These are phyloP conservation scores for Rutstroemia sp. DNA, from an alignment of 2,329 filamentous ascomycete species.

Conservation along the genomic window DNA sequence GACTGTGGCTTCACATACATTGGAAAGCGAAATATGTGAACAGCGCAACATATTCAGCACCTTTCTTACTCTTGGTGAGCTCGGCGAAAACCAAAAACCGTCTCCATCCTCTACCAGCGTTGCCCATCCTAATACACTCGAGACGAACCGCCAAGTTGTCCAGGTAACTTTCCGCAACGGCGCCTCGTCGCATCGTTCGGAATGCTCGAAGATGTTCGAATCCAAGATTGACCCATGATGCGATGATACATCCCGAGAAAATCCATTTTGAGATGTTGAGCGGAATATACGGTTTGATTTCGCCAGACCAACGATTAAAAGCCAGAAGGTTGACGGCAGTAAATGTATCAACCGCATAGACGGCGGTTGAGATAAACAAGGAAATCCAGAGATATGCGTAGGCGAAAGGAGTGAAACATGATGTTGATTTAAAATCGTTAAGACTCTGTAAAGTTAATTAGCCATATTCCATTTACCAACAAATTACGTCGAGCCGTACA, in stretches of 20 bases:
- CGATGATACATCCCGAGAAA: constrained; percentile 84
- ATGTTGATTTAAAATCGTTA: constrained; percentile 77
- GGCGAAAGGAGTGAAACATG: constrained; percentile 68
- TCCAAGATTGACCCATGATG: constrained; percentile 74
- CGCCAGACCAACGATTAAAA: constrained; percentile 82
- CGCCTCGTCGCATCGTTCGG: constrained; percentile 74
- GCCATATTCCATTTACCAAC: not conserved
- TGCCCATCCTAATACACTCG: constrained; percentile 71
- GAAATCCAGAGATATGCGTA: constrained; percentile 82
- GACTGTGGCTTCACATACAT: constrained; percentile 41
- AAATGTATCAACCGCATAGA: constrained; percentile 87
- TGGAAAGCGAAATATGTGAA: constrained; percentile 65
- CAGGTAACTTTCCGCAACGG: constrained; percentile 85
- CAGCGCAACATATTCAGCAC: constrained; percentile 64
- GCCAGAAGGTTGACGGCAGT: constrained; percentile 85
- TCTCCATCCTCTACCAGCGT: constrained; percentile 68
- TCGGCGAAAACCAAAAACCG: constrained; percentile 70
- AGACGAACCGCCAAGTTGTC: constrained; percentile 79
- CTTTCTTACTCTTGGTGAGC: constrained; percentile 64
- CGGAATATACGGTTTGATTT: constrained; percentile 70
- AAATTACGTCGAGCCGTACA: constrained; percentile 40
- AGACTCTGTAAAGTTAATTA: constrained; percentile 37
- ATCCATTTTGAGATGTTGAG: constrained; percentile 86
- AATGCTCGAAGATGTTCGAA: constrained; percentile 76
- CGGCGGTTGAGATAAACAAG: constrained; percentile 68